phyloP scores from a whole-genome alignment of 2,329 filamentous ascomycete genomes.

The Botrytis byssoidea region DNA sequence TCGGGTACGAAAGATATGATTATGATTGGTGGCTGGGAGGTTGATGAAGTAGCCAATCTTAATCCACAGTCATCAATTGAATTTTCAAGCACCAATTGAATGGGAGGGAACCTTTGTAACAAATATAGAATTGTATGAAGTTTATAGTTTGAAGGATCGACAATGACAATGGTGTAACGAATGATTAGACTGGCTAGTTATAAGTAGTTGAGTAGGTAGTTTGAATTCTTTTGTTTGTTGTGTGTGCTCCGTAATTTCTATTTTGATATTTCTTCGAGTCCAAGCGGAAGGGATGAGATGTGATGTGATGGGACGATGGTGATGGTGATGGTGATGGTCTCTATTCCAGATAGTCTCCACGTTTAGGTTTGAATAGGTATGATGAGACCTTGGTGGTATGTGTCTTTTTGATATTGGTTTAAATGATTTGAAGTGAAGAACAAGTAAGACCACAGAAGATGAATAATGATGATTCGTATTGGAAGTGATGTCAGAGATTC shows the following conservation, averaged over 20 bases:
- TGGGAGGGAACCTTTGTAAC: background rate
- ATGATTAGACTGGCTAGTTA: background rate
- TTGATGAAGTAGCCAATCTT: background rate
- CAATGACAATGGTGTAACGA: background rate
- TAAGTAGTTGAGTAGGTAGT: background rate
- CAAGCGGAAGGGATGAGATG: background rate
- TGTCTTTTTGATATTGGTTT: background rate
- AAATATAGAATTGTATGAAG: background rate
- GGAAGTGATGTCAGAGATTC: background rate
- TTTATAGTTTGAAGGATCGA: slow-evolving; percentile 11
- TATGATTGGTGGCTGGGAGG: background rate
- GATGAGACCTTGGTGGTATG: background rate
- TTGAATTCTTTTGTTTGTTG: background rate
- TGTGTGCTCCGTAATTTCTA: background rate
- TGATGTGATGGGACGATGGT: too few relatives aligned
- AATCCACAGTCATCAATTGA: background rate
- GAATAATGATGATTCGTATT: background rate
- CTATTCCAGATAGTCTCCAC: background rate
- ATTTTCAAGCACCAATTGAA: background rate
- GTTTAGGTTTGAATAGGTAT: background rate
- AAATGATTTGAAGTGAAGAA: background rate
- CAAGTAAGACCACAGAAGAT: background rate
- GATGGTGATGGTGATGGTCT: too few relatives aligned
- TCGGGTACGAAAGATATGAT: background rate
- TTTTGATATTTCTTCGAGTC: background rate